Conservation (phyloP, 345 rosid genomes). For the Lumnitzera racemosa region DNA sequence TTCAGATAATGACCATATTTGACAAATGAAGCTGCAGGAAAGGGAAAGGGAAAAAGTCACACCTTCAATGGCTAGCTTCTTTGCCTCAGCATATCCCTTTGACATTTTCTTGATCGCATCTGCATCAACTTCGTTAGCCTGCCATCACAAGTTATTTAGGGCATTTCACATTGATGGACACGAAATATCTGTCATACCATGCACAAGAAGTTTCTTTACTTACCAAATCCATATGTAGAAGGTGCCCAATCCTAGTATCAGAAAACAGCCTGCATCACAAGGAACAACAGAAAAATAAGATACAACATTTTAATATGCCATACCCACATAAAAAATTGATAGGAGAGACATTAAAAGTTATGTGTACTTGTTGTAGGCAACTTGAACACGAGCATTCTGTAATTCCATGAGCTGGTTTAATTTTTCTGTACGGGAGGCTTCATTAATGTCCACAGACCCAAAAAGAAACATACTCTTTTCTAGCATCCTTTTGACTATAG, state of each 20-base stretch:
- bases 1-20: too few species aligned
- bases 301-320: not conserved
- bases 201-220: slow-evolving; percentile 9
- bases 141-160: not conserved
- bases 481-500: slow-evolving; percentile 60
- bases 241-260: slow-evolving; percentile 42
- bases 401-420: slow-evolving; percentile 40
- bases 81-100: slow-evolving; percentile 53
- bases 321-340: not conserved
- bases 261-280: slow-evolving; percentile 40
- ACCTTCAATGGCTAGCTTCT: slow-evolving; percentile 66
- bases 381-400: slow-evolving; percentile 50
- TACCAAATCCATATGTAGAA: slow-evolving; percentile 81
- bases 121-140: slow-evolving; percentile 59
- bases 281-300: slow-evolving; percentile 1
- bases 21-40: not conserved
- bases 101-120: slow-evolving; percentile 39
- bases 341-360: not conserved
- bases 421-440: slow-evolving; percentile 32
- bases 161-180: not conserved
- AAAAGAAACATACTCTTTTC: slow-evolving; percentile 55
- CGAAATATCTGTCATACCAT: not conserved
- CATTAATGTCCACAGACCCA: slow-evolving; percentile 58
- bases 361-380: slow-evolving; percentile 57
- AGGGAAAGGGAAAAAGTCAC: slow-evolving; percentile 1